phyloP scores from a whole-genome alignment of 2,329 filamentous ascomycete genomes.

The Colletotrichum filicis region DNA sequence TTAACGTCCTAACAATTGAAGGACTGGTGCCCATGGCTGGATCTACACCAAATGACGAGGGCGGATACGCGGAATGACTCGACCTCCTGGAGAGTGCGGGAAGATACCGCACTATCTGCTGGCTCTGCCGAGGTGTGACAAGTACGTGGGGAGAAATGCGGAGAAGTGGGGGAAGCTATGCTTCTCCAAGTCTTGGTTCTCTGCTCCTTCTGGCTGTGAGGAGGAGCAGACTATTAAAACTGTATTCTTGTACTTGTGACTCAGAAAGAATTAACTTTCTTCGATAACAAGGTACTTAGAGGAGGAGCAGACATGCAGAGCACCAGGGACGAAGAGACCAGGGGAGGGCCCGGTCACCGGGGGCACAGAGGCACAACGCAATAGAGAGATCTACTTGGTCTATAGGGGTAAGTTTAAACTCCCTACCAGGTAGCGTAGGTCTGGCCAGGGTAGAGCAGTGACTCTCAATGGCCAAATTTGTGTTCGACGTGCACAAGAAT shows the following conservation, averaged over 20 bases:
- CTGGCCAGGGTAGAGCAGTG: too few species aligned
- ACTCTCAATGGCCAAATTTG: too few species aligned
- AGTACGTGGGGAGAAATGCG: constrained; percentile 30
- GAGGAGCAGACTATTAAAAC: constrained; percentile 16
- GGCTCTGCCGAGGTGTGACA: constrained; percentile 25
- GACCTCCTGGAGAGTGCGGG: not conserved
- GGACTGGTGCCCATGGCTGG: not conserved
- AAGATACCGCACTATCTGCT: constrained; percentile 26
- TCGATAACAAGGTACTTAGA: too few species aligned
- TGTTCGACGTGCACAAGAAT: too few species aligned
- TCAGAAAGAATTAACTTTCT: too few species aligned
- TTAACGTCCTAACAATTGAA: constrained; percentile 1
- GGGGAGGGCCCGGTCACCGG: constrained; percentile 13
- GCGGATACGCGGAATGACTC: constrained; percentile 8
- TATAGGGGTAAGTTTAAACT: too few species aligned
- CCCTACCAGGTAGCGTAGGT: too few species aligned
- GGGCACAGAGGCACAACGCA: constrained; percentile 26
- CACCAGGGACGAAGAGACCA: not conserved
- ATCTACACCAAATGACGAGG: not conserved
- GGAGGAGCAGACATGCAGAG: not conserved
- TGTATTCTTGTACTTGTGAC: too few species aligned
- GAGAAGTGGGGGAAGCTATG: constrained; percentile 32
- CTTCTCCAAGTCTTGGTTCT: constrained; percentile 27
- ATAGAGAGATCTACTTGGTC: constrained; percentile 14
- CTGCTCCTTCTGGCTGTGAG: constrained; percentile 6